These are phyloP conservation scores for Scopulariopsis brevicaulis DNA, from an alignment of 2,329 filamentous ascomycete genomes.

Conservation along the genomic window DNA sequence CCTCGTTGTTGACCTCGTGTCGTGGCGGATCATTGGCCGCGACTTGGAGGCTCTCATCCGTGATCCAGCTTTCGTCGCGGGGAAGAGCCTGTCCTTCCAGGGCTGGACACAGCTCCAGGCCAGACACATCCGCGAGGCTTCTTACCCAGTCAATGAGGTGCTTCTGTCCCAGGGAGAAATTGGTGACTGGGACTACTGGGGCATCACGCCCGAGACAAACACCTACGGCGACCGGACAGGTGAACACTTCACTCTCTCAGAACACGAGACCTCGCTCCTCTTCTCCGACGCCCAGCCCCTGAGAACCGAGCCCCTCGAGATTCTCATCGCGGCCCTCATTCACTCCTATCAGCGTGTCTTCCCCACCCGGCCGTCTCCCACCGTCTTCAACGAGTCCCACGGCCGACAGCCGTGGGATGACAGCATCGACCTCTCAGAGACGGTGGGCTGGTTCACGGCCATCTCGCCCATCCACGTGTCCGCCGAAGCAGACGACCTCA, in stretches of 20 bases:
- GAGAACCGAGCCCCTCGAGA: conserved; percentile 19
- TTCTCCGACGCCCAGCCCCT: neutral
- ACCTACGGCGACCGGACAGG: conserved; percentile 10
- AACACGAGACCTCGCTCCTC: neutral
- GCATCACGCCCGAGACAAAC: conserved; percentile 10
- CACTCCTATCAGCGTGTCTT: conserved; percentile 17
- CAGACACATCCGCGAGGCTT: neutral
- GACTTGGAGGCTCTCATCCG: conserved; percentile 27
- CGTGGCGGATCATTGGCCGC: conserved; percentile 30
- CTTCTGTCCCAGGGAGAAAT: conserved; percentile 4
- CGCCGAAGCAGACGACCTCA: conserved; percentile 1
- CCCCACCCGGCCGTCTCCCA: conserved; percentile 13
- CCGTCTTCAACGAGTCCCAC: conserved; percentile 21
- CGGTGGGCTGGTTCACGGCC: conserved; percentile 26
- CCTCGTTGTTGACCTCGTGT: conserved; percentile 30
- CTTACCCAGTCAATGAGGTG: neutral
- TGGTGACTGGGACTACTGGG: conserved; percentile 15
- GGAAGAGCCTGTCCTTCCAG: conserved; percentile 18
- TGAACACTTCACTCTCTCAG: conserved; percentile 9
- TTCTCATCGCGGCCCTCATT: conserved; percentile 19
- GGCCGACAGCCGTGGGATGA: conserved; percentile 20
- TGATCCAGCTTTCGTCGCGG: conserved; percentile 2
- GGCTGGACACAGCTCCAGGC: conserved; percentile 16
- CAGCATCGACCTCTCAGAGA: conserved; percentile 16
- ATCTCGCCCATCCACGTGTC: conserved; percentile 16